These are phyloP conservation scores for Exserohilum turcica DNA, from an alignment of 2,329 filamentous ascomycete species.

Conservation along the genomic window DNA sequence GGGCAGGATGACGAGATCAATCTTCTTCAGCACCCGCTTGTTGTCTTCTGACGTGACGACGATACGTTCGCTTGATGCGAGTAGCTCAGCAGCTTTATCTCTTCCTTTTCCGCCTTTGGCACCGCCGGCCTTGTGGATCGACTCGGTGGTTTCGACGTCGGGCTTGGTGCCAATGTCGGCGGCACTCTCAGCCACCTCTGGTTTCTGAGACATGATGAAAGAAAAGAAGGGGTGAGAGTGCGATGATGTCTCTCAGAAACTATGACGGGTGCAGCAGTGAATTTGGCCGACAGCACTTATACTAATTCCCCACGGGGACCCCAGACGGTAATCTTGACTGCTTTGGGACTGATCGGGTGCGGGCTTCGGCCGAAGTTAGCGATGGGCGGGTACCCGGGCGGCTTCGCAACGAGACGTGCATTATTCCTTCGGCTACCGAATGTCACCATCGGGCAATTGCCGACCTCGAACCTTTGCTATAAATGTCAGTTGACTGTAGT, in stretches of 20 bases:
- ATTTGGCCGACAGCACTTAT: slow-evolving; percentile 16
- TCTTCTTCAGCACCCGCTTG: slow-evolving; percentile 56
- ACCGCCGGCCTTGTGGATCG: slow-evolving; percentile 29
- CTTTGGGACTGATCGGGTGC: background rate
- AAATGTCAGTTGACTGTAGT: background rate
- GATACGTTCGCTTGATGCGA: slow-evolving; percentile 54
- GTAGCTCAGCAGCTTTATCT: slow-evolving; percentile 58
- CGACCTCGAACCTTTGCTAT: slow-evolving; percentile 4
- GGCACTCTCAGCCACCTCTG: slow-evolving; percentile 3
- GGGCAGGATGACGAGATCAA: slow-evolving; percentile 59
- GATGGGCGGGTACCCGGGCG: slow-evolving; percentile 3
- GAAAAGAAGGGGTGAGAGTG: too few relatives aligned
- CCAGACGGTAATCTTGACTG: slow-evolving; percentile 19
- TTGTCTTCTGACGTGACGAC: slow-evolving; percentile 60
- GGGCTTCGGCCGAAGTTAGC: slow-evolving; percentile 19
- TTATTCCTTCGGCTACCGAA: background rate
- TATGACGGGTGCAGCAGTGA: slow-evolving; percentile 3
- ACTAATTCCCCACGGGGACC: slow-evolving; percentile 35
- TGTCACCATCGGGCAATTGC: slow-evolving; percentile 3
- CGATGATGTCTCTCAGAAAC: background rate
- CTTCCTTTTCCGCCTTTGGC: slow-evolving; percentile 22
- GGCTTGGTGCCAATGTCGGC: slow-evolving; percentile 27
- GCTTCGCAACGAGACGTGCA: background rate
- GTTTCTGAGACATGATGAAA: slow-evolving; percentile 23
- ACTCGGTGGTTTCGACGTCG: slow-evolving; percentile 33